Evolutionary conservation across 306 rosid genomes (phyloP), one percentile per base, ranked within the genome.

Genomic region (Sechiopsis laciniata): DNA sequence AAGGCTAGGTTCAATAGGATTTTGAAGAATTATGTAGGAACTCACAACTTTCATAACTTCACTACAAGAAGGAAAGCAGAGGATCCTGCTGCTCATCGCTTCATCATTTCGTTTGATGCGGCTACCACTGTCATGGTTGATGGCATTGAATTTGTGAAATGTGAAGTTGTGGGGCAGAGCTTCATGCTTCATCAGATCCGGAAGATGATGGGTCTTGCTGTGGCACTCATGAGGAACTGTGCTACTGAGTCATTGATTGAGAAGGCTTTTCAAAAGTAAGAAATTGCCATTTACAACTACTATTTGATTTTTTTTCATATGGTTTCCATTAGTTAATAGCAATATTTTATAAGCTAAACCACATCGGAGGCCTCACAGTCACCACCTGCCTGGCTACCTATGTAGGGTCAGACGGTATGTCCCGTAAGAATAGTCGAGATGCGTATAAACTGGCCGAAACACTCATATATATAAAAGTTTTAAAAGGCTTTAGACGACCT

Each of bases 171-270:
- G 75, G 98, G 98, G 40, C 96, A 93, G 84, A 93, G 98, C 84
- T 93, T 93, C 90, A 93, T 93, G 97, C 98, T 90, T 85, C 97
- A 93, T 85, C 98, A 93, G 79, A 93, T 93, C 73, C 84, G 97
- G 64, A 88, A 93, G 83, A 82, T 90, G 97, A 90, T 93, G 8
- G 98, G 98, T 81, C 82, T 93, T 72, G 96, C 96, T 0, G 98
- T 88, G 80, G 97, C 97, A 63, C 80, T 90, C 75, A 87, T 90
- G 94, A 83, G 98, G 78, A 86, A 87, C 52, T 86, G 88, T 78
- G 90, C 90, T 70, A 86, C 88, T 0, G 92, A 93, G 83, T 86
- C 96, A 9, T 84, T 90, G 76, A 72, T 93, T 0, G 84, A 80
- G 19, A 88, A 70, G 75, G 98, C 98, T 59, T 50, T 93, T 78